Base-by-base conservation (phyloP, 2,329 filamentous ascomycete species). In the Cyanodermella asteris region DNA sequence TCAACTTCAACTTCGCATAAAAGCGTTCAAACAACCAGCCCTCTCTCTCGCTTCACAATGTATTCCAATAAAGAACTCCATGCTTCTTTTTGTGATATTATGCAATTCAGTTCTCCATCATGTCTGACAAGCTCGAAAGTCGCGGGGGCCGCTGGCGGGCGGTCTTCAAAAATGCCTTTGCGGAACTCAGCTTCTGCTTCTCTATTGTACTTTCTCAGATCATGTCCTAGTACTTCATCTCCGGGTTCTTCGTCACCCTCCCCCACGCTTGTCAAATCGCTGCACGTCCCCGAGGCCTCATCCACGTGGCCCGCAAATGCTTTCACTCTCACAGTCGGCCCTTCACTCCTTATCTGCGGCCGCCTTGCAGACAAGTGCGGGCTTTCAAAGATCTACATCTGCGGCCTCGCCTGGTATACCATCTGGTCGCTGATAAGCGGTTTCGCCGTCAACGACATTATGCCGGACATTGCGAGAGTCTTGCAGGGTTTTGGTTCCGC, bases 391-490 rank as follows among this genome's bases (percentile, higher is more conserved):
- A 56, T 81, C 1, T 64, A 77, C 28, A 57, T 72, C 0, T 57
- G 61, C 27, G 72, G 74, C 1, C 59, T 49, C 30, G 35, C 42
- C 4, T 63, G 75, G 76, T 61, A 78, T 25, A 44, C 64, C 6
- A 33, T 71, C 18, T 82, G 74, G 64, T 69, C 64, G 7, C 46
- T 82, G 26, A 50, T 78, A 27, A 63, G 61, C 10, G 76, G 75
- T 7, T 77, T 82, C 47, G 70, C 67, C 30, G 50, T 53, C 27
- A 71, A 64, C 45, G 60, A 69, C 31, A 44, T 65, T 25, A 75
- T 80, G 68, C 55, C 82, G 32, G 72, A 78, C 35, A 53, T 73
- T 27, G 75, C 69, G 40, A 69, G 76, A 26, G 74, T 74, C 6
- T 49, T 81, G 21, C 73, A 80, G 44, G 76, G 76, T 0, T 47